Base-by-base conservation (phyloP, 805 yeast genomes). In the Ogataea naganishii region DNA sequence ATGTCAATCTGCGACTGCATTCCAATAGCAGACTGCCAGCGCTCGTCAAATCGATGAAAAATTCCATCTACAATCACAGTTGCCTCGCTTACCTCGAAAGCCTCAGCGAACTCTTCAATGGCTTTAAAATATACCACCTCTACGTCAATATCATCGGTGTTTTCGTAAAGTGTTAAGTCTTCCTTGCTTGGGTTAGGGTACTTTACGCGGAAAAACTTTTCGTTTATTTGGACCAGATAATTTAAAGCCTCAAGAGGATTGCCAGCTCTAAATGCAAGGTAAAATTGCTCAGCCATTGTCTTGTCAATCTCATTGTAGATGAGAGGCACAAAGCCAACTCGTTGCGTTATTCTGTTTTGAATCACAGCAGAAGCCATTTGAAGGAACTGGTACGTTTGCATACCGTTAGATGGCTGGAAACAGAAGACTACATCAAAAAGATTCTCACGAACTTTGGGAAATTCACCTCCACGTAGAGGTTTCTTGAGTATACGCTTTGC, bases 251-350 rank as follows among this genome's bases (percentile, higher is more conserved):
- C 46, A 6, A 31, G 37, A 1, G 44, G 26, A 7, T 54, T 51
- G 3, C 27, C 17, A 4, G 37, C 24, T 20, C 42, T 32, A 17
- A 22, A 24, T 5, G 49, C 33, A 18, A 39, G 44, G 7, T 39
- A 33, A 18, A 56, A 41, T 21, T 53, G 51, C 18, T 43, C 43
- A 0, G 56, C 47, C 13, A 44, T 30, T 7, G 37, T 31, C 15
- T 31, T 32, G 35, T 54, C 56, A 7, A 29, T 23, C 4, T 34
- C 41, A 9, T 43, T 34, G 5, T 47, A 52, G 7, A 53, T 46
- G 3, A 80, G 34, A 0, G 97, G 95, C n/a, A 89, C 59, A 3
- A 89, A 38, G 6, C 96, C 98, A 30, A 89, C 47, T 51, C 88
- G 80, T 39, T 86, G 80, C 0, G 95, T 83, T 12, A 81, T 64